Evolutionary conservation across 495 filamentous ascomycete genomes (phyloP), one percentile per base, ranked within the genome.

Genomic region (Podospora anserina): DNA sequence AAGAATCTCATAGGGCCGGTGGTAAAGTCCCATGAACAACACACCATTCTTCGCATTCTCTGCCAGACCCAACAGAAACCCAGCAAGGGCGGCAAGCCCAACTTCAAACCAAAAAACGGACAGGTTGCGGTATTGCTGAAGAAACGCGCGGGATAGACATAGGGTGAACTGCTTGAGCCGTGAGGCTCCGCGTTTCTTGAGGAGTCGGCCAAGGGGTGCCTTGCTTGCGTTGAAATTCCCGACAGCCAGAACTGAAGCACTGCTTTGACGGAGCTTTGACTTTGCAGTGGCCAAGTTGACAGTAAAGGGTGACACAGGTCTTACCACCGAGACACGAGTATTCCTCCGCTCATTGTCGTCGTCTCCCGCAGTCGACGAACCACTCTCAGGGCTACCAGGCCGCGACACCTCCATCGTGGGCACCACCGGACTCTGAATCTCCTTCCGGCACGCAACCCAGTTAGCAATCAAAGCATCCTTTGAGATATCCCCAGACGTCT

Each of bases 31-130:
- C 7, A 77, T 79, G 77, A 88, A 88, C 9, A 85, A 70, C 5
- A 83, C 77, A 16, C 87, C 86, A 20, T 83, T 76, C 60, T 78
- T 72, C 34, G 79, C 74, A 59, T 78, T 77, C 63, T 82, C 74
- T 0, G 85, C 82, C 0, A 89, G 76, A 1, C 87, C 86, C 19
- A 88, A 83, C 6, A 89, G 74, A 49, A 84, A 68, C 3, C 87
- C 86, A 0, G 82, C 81, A 4, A 88, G 65, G 0, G 80, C 78
- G 56, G 81, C 82, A 28, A 85, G 77, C 28, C 76, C 78, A 64
- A 88, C 82, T 71, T 88, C 86, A 69, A 84, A 82, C 72, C 77
- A 82, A 70, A 87, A 82, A 5, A 77, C 72, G 3, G 80, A 75
- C 53, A 73, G 77, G 28, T 78, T 75, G 67, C 84, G 82, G 75